A percentile compares a stretch with the other conserved stretches of the same genome.
Evolutionary conservation across 257 asterid genomes (phyloP).

Genomic region (Primulina huaijiensis): DNA sequence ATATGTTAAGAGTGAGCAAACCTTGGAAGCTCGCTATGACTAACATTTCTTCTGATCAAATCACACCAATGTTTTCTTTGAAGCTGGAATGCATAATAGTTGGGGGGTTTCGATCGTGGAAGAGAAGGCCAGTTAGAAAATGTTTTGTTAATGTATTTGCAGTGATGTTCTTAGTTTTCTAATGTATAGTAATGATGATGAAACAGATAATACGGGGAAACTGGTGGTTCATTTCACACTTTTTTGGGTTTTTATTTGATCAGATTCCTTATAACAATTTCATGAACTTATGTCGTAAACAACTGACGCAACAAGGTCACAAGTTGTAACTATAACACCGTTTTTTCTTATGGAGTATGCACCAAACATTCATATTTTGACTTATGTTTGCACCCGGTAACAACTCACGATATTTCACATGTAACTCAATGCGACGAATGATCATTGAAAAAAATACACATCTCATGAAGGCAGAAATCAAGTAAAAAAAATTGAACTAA

Average conservation of each 20-base stretch:
- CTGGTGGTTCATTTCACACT: background rate
- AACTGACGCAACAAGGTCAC: too few species aligned
- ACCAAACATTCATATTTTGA: too few species aligned
- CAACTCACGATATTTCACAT: background rate
- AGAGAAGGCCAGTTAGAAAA: too few species aligned
- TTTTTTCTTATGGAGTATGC: too few species aligned
- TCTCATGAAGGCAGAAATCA: background rate
- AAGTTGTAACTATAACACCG: too few species aligned
- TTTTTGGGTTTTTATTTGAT: background rate
- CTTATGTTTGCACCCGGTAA: background rate
- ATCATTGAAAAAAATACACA: background rate
- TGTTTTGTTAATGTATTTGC: background rate
- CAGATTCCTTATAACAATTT: too few species aligned
- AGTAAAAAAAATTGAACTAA: background rate
- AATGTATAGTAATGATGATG: background rate
- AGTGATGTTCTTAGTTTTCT: background rate
- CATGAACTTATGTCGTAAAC: too few species aligned
- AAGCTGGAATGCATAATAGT: background rate
- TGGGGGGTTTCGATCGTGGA: background rate
- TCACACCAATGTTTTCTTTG: constrained; percentile 7
- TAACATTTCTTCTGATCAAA: constrained; percentile 34
- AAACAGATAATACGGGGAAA: background rate
- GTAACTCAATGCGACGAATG: background rate
- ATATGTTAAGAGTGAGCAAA: constrained; percentile 49
- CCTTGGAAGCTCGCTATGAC: constrained; percentile 47